A percentile compares a stretch with the other conserved stretches of the same genome.
phyloP scores from a whole-genome alignment of 2,329 filamentous ascomycete species.

The Cladosporium sp. region DNA sequence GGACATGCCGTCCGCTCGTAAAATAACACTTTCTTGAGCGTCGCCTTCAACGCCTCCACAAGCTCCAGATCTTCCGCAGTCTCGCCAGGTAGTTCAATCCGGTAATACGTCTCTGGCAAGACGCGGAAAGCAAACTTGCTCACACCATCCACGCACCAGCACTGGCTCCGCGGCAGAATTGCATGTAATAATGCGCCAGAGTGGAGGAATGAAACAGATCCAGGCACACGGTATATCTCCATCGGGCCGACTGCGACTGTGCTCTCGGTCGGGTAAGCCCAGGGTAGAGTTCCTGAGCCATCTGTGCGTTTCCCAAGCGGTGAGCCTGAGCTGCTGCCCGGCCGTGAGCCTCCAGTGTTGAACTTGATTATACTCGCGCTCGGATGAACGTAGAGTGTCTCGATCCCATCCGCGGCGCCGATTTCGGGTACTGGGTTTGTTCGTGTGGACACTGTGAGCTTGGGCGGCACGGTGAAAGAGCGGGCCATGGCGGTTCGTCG shows the following conservation, averaged over 20 bases:
- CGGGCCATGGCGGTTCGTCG: slow-evolving; percentile 38
- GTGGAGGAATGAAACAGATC: slow-evolving; percentile 83
- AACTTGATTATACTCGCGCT: slow-evolving; percentile 72
- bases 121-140: slow-evolving; percentile 87
- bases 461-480: slow-evolving; percentile 51
- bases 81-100: slow-evolving; percentile 76
- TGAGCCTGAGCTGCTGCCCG: slow-evolving; percentile 35
- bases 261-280: slow-evolving; percentile 73
- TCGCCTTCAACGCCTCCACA: slow-evolving; percentile 67
- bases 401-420: slow-evolving; percentile 51
- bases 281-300: slow-evolving; percentile 62
- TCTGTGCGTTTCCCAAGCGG: slow-evolving; percentile 32
- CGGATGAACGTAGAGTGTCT: slow-evolving; percentile 73
- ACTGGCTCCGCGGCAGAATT: slow-evolving; percentile 86
- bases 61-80: slow-evolving; percentile 63
- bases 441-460: slow-evolving; percentile 36
- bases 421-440: slow-evolving; percentile 35
- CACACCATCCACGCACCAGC: slow-evolving; percentile 86
- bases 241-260: slow-evolving; percentile 79
- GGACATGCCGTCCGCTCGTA: slow-evolving; percentile 89
- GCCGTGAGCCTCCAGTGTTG: slow-evolving; percentile 41
- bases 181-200: slow-evolving; percentile 81
- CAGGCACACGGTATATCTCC: slow-evolving; percentile 81
- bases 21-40: slow-evolving; percentile 71
- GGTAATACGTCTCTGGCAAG: slow-evolving; percentile 80